Conservation (phyloP, 1,284 basidiomycete genomes). For the Neonothopanus nambi region DNA sequence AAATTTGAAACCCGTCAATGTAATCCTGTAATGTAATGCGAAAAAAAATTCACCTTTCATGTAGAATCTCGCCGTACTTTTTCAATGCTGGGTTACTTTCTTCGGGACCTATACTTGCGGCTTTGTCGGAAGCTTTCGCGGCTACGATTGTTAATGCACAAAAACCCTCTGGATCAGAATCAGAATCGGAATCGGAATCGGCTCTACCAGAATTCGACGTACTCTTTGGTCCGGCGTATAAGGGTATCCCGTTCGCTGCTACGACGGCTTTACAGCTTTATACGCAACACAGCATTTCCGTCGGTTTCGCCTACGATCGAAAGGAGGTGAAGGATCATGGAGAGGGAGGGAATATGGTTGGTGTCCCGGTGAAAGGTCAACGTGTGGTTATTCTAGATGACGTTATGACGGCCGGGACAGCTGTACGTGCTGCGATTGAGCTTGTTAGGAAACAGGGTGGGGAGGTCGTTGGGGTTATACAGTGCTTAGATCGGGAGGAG, state of each 20-base stretch:
- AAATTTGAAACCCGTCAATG: background rate
- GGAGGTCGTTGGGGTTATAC: constrained; percentile 87
- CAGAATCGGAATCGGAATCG: constrained; percentile 56
- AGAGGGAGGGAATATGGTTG: constrained; percentile 94
- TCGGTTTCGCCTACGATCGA: constrained; percentile 90
- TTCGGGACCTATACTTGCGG: constrained; percentile 79
- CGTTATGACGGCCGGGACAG: constrained; percentile 96
- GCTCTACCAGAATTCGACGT: constrained; percentile 80
- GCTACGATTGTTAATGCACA: constrained; percentile 62
- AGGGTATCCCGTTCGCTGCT: constrained; percentile 94
- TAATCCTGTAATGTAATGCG: constrained; percentile 7
- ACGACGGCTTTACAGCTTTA: constrained; percentile 82
- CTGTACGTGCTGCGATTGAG: constrained; percentile 80
- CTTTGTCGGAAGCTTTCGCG: constrained; percentile 88
- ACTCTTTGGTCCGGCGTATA: constrained; percentile 97
- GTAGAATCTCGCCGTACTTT: constrained; percentile 90
- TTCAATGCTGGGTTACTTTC: constrained; percentile 93
- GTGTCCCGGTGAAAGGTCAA: constrained; percentile 78
- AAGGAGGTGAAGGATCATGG: constrained; percentile 98
- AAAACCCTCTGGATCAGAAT: constrained; percentile 6
- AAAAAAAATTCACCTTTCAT: background rate
- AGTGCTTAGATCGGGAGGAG: constrained; percentile 91
- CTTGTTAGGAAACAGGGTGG: constrained; percentile 70
- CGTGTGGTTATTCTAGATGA: constrained; percentile 91
- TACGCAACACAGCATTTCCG: constrained; percentile 62